These are phyloP conservation scores for Candida sanyaensis DNA, from an alignment of 1,139 yeast species.

Conservation along the genomic window DNA sequence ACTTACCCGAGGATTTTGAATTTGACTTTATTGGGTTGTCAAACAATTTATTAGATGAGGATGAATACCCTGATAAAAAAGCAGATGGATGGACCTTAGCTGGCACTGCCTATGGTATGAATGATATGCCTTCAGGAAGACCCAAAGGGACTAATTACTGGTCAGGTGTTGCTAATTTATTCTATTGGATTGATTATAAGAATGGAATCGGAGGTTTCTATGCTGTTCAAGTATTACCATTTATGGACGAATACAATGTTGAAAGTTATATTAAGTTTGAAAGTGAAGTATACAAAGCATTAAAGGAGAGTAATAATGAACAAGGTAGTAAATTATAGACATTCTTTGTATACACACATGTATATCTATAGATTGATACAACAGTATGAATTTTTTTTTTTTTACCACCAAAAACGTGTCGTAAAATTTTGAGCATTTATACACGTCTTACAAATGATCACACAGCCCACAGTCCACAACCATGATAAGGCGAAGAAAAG, in stretches of 20 bases:
- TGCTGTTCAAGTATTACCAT: slow-evolving; percentile 42
- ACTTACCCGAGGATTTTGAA: slow-evolving; percentile 30
- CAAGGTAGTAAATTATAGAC: slow-evolving; percentile 5
- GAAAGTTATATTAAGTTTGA: slow-evolving; percentile 20
- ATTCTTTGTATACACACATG: background rate
- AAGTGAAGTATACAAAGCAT: slow-evolving; percentile 17
- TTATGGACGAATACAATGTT: slow-evolving; percentile 18
- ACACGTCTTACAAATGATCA: background rate
- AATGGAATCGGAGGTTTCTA: slow-evolving; percentile 46
- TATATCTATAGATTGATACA: background rate
- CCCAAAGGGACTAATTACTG: slow-evolving; percentile 42
- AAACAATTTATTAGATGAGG: slow-evolving; percentile 16
- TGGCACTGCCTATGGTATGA: slow-evolving; percentile 67
- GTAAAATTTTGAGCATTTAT: too few relatives aligned
- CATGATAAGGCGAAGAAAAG: too few relatives aligned
- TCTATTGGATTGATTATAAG: slow-evolving; percentile 47
- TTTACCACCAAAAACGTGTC: too few relatives aligned
- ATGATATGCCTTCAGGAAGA: slow-evolving; percentile 38
- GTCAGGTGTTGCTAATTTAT: slow-evolving; percentile 49
- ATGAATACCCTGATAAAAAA: slow-evolving; percentile 30
- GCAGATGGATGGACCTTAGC: slow-evolving; percentile 82
- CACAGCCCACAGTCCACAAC: background rate
- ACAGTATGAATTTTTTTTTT: too few relatives aligned
- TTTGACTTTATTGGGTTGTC: slow-evolving; percentile 20
- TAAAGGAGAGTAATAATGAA: slow-evolving; percentile 11